Evolutionary conservation across 805 yeast genomes (phyloP).

Genomic region (Phaffomyces antillensis): DNA sequence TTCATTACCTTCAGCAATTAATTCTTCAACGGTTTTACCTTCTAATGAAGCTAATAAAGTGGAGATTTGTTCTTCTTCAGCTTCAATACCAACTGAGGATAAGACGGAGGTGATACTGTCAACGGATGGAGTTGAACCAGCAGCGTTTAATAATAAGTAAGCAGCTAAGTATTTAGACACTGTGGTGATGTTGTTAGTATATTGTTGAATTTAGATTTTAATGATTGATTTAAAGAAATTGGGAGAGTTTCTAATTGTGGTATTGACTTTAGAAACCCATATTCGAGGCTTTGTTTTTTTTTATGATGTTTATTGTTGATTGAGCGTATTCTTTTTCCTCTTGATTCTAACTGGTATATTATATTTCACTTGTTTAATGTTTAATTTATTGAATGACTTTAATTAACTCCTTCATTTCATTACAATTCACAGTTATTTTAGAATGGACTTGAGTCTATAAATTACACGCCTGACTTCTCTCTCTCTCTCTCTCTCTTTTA

Average conservation of each 20-base stretch:
- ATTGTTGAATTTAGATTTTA: neutral
- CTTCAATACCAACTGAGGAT: slow-evolving; percentile 93
- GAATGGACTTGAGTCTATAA: no score
- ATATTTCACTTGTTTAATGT: neutral
- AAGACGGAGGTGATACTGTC: slow-evolving; percentile 83
- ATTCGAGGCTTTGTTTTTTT: no score
- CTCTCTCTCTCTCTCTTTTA: no score
- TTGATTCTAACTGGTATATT: no score
- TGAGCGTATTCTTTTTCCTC: no score
- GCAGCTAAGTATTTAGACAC: slow-evolving; percentile 93
- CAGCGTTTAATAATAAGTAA: slow-evolving; percentile 95
- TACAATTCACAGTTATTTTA: no score
- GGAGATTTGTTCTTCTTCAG: slow-evolving; percentile 81
- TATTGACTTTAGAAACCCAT: no score
- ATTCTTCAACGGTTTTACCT: slow-evolving; percentile 87
- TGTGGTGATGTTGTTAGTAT: slow-evolving; percentile 15
- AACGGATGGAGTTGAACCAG: slow-evolving; percentile 94
- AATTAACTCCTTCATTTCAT: no score
- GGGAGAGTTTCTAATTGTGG: neutral
- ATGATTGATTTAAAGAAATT: no score
- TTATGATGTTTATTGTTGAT: neutral
- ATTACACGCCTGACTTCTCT: no score
- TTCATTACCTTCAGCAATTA: slow-evolving; percentile 90
- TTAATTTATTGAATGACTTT: no score
- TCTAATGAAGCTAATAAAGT: slow-evolving; percentile 77